A percentile compares a stretch with the other conserved stretches of the same genome.
Conservation (phyloP, 2,329 filamentous ascomycete genomes). For the Cladosporium sp. region DNA sequence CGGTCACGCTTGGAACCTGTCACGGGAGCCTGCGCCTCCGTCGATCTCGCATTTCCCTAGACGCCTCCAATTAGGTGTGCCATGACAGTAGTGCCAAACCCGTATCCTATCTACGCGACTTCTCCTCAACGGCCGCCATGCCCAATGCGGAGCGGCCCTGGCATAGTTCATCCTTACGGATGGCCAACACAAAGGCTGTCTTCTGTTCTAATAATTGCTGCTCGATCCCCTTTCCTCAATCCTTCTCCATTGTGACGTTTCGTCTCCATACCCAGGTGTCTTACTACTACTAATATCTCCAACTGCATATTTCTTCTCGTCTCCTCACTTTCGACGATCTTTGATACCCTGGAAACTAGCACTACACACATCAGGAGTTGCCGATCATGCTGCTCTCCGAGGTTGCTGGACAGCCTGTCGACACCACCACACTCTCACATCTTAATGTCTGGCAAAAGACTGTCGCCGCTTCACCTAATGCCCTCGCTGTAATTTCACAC, state of each 20-base stretch:
- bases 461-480: conserved; percentile 27
- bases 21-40: conserved; percentile 8
- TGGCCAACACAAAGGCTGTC: conserved; percentile 5
- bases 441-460: conserved; percentile 30
- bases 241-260: conserved; percentile 12
- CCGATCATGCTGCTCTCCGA: conserved; percentile 20
- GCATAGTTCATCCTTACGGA: conserved; percentile 10
- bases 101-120: conserved; percentile 11
- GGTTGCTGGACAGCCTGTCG: conserved; percentile 24
- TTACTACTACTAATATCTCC: conserved; percentile 8
- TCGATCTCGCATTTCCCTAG: conserved; percentile 7
- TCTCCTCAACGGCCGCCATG: conserved; percentile 14
- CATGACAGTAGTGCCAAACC: conserved; percentile 10
- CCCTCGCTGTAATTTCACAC: conserved; percentile 27
- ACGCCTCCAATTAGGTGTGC: conserved; percentile 8
- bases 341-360: neutral
- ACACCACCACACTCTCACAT: conserved; percentile 25
- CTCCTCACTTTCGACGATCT: neutral
- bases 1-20: conserved; percentile 2
- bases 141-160: conserved; percentile 9
- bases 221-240: neutral
- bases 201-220: conserved; percentile 8
- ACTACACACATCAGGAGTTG: neutral
- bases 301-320: neutral
- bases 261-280: conserved; percentile 5